Percentiles rank a stretch among this genome's conserved stretches.
Conservation (phyloP, 2,329 filamentous ascomycete species). For the Pyrenophora tritici-repentis region DNA sequence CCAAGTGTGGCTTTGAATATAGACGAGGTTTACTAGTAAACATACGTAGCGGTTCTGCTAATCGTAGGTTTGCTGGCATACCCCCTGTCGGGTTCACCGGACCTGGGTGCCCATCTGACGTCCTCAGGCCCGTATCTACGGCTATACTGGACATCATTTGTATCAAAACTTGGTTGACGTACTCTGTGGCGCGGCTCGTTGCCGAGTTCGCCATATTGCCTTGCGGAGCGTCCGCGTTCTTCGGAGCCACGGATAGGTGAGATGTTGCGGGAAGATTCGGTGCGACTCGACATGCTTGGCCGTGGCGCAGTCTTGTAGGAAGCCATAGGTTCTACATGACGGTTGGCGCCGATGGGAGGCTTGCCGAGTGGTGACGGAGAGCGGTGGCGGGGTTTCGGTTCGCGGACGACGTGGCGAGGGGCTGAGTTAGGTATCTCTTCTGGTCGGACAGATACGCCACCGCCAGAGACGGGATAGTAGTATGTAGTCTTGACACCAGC, state of each 20-base stretch:
- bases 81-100: constrained; percentile 30
- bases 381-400: constrained; percentile 35
- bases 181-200: constrained; percentile 18
- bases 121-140: constrained; percentile 45
- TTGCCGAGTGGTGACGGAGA: constrained; percentile 38
- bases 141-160: constrained; percentile 39
- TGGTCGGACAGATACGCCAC: constrained; percentile 29
- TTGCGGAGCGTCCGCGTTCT: constrained; percentile 32
- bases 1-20: neutral
- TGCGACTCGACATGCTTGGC: constrained; percentile 26
- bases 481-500: constrained; percentile 33
- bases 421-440: constrained; percentile 30
- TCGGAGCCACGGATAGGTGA: constrained; percentile 26
- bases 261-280: constrained; percentile 30
- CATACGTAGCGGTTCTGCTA: constrained; percentile 34
- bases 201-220: constrained; percentile 35
- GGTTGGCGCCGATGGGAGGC: constrained; percentile 42
- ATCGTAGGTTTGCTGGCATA: constrained; percentile 32
- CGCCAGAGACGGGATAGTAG: constrained; percentile 33
- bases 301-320: constrained; percentile 16
- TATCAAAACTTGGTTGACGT: constrained; percentile 38
- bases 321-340: constrained; percentile 25
- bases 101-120: constrained; percentile 38
- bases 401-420: constrained; percentile 41
- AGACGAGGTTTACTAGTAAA: constrained; percentile 28